A percentile compares a stretch with the other conserved stretches of the same genome.
These are phyloP conservation scores for Wickerhamomyces strasburgensis DNA, from an alignment of 805 yeast genomes.

Conservation along the genomic window DNA sequence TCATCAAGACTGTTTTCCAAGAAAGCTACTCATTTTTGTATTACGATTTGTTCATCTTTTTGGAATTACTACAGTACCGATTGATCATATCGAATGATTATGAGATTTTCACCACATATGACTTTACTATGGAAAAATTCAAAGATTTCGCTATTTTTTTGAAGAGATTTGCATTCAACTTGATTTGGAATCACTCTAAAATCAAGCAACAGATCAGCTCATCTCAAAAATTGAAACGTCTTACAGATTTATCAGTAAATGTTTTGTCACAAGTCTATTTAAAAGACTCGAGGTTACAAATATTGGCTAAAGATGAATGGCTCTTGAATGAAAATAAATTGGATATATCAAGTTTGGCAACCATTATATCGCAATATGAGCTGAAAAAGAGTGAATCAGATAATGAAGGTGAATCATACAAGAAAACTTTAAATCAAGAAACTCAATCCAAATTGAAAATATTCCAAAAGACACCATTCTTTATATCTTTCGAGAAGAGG, in stretches of 20 bases:
- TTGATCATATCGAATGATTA: conserved; percentile 61
- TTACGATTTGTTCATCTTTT: conserved; percentile 40
- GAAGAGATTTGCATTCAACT: conserved; percentile 43
- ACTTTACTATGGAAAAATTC: conserved; percentile 33
- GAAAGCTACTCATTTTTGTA: conserved; percentile 16
- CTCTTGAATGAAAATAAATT: conserved; percentile 27
- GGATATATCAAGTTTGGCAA: conserved; percentile 33
- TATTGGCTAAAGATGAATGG: conserved; percentile 56
- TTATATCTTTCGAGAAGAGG: conserved; percentile 69
- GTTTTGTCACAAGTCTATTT: conserved; percentile 60
- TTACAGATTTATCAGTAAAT: conserved; percentile 38
- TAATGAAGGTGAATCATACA: conserved; percentile 20
- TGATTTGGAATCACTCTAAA: conserved; percentile 36
- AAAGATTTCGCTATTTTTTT: conserved; percentile 41
- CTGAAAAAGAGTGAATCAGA: conserved; percentile 26
- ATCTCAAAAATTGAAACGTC: conserved; percentile 10
- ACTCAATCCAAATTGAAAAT: conserved; percentile 39
- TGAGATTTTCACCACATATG: conserved; percentile 44
- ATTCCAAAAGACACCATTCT: conserved; percentile 66
- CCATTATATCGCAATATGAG: conserved; percentile 40
- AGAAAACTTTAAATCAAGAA: conserved; percentile 12
- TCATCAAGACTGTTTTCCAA: conserved; percentile 15
- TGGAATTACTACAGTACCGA: conserved; percentile 64
- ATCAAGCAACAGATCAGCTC: background rate
- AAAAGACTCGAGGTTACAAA: conserved; percentile 56